Conservation (phyloP, 257 asterid species). For the Solanum dulcamara region DNA sequence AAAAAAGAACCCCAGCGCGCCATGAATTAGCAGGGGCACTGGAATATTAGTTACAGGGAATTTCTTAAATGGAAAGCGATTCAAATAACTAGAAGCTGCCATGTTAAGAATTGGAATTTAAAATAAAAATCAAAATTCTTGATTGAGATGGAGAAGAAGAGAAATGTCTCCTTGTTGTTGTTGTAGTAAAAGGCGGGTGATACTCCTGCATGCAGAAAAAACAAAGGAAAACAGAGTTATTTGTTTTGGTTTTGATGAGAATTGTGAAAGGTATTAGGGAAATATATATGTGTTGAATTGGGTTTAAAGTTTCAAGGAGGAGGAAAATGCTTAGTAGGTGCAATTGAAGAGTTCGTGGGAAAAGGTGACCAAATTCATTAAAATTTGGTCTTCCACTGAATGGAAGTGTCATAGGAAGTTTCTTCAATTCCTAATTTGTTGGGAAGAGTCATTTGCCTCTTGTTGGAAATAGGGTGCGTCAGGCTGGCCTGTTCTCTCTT, state of each 20-base stretch:
- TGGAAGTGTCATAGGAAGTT: slow-evolving; percentile 1
- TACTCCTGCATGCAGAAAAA: slow-evolving; percentile 1
- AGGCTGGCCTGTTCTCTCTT: slow-evolving; percentile 16
- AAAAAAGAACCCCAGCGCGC: slow-evolving; percentile 16
- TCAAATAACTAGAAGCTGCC: slow-evolving; percentile 15
- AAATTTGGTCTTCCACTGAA: background rate
- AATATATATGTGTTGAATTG: background rate
- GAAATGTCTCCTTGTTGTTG: background rate
- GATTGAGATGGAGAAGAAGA: background rate
- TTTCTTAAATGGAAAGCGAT: slow-evolving; percentile 19
- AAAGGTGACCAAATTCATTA: background rate
- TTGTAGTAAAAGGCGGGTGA: slow-evolving; percentile 6
- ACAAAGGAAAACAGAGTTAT: background rate
- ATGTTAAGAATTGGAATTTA: background rate
- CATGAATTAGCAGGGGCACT: slow-evolving; percentile 14
- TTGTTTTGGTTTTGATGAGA: slow-evolving; percentile 2
- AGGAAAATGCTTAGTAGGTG: background rate
- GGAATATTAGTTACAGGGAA: slow-evolving; percentile 13
- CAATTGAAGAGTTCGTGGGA: background rate
- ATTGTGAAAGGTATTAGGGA: background rate
- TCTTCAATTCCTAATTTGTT: background rate
- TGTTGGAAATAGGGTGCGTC: slow-evolving; percentile 2
- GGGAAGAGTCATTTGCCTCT: slow-evolving; percentile 3
- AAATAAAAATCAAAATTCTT: background rate
- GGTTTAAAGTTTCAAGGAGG: background rate